A percentile compares a stretch with the other conserved stretches of the same genome.
These are phyloP conservation scores for Didymella keratinophila DNA, from an alignment of 2,329 filamentous ascomycete genomes.

Conservation along the genomic window DNA sequence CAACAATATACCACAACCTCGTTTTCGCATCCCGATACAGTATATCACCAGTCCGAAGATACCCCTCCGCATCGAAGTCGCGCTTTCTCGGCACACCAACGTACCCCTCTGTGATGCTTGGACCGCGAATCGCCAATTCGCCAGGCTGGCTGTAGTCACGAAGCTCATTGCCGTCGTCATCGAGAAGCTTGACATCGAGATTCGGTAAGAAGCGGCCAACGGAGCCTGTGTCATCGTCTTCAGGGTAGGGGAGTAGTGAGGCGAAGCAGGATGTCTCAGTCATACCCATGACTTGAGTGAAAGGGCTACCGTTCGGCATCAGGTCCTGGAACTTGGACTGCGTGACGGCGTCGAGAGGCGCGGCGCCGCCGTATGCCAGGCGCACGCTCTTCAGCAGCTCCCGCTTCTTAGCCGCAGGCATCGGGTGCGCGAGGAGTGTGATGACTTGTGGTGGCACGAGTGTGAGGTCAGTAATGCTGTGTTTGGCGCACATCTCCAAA, in stretches of 20 bases:
- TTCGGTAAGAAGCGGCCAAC: background rate
- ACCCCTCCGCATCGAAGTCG: background rate
- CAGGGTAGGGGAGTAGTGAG: background rate
- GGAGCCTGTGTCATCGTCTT: background rate
- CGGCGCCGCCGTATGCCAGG: background rate
- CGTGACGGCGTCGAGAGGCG: background rate
- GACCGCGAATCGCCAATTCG: background rate
- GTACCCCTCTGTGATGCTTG: background rate
- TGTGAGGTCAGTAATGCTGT: background rate
- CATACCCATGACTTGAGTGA: background rate
- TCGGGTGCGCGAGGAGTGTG: background rate
- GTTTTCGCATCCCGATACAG: background rate
- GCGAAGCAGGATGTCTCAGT: background rate
- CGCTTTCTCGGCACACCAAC: background rate
- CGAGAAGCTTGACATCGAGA: background rate
- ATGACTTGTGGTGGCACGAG: background rate
- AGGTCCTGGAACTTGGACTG: background rate
- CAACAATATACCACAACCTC: background rate
- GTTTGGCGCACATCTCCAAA: background rate
- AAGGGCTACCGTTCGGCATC: background rate
- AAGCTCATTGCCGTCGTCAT: background rate
- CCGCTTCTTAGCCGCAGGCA: background rate
- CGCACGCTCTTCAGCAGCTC: background rate
- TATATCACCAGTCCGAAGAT: background rate
- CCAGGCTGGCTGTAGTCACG: background rate